phyloP scores from a whole-genome alignment of 1,284 basidiomycete species.

The Trametes hirsuta region DNA sequence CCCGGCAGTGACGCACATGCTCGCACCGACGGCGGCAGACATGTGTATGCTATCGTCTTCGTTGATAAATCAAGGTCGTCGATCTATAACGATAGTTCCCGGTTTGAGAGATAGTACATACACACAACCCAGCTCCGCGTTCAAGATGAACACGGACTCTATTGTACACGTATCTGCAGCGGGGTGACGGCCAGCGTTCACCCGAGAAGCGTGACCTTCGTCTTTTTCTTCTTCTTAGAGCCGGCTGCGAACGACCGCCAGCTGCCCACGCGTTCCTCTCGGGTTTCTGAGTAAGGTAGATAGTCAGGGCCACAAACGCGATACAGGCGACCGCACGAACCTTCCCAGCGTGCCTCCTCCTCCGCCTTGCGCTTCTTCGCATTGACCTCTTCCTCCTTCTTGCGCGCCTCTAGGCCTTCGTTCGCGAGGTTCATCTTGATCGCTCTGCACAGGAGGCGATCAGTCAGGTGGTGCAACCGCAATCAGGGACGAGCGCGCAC shows the following conservation, averaged over 20 bases:
- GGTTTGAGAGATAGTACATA: constrained; percentile 1
- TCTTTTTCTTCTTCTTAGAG: constrained; percentile 73
- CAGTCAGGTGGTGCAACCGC: neutral
- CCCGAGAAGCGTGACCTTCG: constrained; percentile 68
- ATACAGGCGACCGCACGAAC: constrained; percentile 42
- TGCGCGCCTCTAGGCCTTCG: constrained; percentile 80
- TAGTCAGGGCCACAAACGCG: neutral
- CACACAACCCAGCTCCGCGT: neutral
- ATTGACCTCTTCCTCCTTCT: constrained; percentile 81
- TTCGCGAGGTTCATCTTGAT: constrained; percentile 87
- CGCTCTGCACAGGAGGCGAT: constrained; percentile 49
- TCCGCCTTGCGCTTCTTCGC: constrained; percentile 79
- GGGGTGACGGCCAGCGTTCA: constrained; percentile 35
- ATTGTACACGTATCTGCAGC: constrained; percentile 12
- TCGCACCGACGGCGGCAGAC: neutral
- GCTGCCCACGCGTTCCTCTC: constrained; percentile 81
- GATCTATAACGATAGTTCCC: neutral
- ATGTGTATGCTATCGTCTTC: constrained; percentile 1
- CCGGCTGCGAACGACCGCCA: constrained; percentile 71
- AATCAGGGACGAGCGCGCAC: constrained; percentile 45
- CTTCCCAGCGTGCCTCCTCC: constrained; percentile 83
- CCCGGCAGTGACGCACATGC: constrained; percentile 7
- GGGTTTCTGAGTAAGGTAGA: constrained; percentile 51
- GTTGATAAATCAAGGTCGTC: neutral
- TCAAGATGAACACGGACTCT: neutral